phyloP scores from a whole-genome alignment of 208 protist genomes.

The Lotmaria passim region DNA sequence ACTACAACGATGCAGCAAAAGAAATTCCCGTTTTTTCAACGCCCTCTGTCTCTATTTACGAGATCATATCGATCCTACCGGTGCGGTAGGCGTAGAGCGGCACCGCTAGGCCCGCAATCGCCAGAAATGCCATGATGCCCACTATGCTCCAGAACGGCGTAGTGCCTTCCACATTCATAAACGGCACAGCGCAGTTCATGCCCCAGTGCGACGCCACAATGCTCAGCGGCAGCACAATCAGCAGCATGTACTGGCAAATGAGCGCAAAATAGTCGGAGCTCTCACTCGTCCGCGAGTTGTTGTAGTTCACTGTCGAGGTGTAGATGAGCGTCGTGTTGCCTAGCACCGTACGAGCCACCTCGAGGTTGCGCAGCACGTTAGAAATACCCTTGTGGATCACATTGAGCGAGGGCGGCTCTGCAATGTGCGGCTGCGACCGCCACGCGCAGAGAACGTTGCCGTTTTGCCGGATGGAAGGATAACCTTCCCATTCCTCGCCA shows the following conservation, averaged over 20 bases:
- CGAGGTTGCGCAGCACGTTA: conserved; percentile 43
- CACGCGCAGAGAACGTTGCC: background rate
- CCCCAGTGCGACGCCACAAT: conserved; percentile 70
- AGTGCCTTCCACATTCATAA: conserved; percentile 32
- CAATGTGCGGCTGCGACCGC: background rate
- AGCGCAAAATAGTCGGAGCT: conserved; percentile 55
- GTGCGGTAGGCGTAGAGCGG: conserved; percentile 54
- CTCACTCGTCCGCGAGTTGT: conserved; percentile 51
- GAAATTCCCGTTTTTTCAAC: background rate
- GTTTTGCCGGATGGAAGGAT: background rate
- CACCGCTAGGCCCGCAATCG: conserved; percentile 25
- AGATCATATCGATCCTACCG: conserved; percentile 41
- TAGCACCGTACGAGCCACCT: conserved; percentile 50
- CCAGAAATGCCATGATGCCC: conserved; percentile 33
- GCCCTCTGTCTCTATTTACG: conserved; percentile 13
- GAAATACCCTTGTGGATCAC: conserved; percentile 32
- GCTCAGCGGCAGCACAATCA: conserved; percentile 58
- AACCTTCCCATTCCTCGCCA: background rate
- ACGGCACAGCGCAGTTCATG: conserved; percentile 71
- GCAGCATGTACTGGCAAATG: conserved; percentile 46
- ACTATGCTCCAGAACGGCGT: conserved; percentile 60
- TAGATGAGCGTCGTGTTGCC: conserved; percentile 72
- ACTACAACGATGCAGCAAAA: background rate
- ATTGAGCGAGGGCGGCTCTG: conserved; percentile 12
- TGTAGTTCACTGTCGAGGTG: conserved; percentile 51